Evolutionary conservation across 1,139 yeast genomes (phyloP).

Genomic region (Debaryomyces sp.): DNA sequence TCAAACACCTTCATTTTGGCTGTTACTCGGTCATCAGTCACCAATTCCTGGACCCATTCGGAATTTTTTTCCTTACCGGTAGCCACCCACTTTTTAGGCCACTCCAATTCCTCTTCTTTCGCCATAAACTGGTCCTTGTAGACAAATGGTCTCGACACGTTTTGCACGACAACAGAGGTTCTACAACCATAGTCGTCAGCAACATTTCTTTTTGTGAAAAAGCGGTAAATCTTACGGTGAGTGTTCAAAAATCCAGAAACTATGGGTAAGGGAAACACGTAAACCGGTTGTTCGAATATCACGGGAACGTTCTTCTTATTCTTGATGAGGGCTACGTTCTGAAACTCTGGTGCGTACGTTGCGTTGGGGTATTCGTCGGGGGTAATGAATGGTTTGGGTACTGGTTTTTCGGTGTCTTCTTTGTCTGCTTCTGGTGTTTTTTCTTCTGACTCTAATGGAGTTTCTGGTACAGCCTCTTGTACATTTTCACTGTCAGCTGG

Average conservation of each 20-base stretch:
- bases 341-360: slow-evolving; percentile 64
- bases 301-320: slow-evolving; percentile 53
- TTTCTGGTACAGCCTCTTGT: slow-evolving; percentile 21
- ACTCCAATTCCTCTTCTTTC: slow-evolving; percentile 75
- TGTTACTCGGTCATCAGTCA: slow-evolving; percentile 68
- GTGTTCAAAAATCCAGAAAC: slow-evolving; percentile 76
- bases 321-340: slow-evolving; percentile 21
- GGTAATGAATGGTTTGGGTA: slow-evolving; percentile 63
- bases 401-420: slow-evolving; percentile 40
- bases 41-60: slow-evolving; percentile 86
- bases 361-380: slow-evolving; percentile 58
- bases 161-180: slow-evolving; percentile 62
- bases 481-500: too few species aligned
- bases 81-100: slow-evolving; percentile 89
- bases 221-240: slow-evolving; percentile 77
- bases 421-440: slow-evolving; percentile 28
- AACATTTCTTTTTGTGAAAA: slow-evolving; percentile 68
- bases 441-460: slow-evolving; percentile 36
- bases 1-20: slow-evolving; percentile 58
- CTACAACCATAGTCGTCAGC: slow-evolving; percentile 72
- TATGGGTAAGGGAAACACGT: slow-evolving; percentile 73
- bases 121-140: slow-evolving; percentile 57
- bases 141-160: slow-evolving; percentile 58
- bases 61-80: slow-evolving; percentile 69
- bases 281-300: slow-evolving; percentile 72